Evolutionary conservation across 306 rosid species (phyloP).

Genomic region (Trifolium repens): DNA sequence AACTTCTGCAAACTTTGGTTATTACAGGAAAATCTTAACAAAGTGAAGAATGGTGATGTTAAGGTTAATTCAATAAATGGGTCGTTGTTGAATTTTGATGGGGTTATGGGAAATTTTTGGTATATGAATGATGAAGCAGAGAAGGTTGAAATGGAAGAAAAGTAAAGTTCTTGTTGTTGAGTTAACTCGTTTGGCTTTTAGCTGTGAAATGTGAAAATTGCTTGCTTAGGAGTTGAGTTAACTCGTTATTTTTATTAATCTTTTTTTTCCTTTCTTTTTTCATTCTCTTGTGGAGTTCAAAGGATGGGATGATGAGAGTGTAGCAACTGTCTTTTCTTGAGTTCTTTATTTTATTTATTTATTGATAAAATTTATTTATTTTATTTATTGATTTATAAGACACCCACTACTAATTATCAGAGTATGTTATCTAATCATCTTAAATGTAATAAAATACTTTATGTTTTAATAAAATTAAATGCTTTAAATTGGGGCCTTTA

Average conservation of each 20-base stretch:
- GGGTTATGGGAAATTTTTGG: constrained; percentile 13
- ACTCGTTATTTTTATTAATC: constrained; percentile 23
- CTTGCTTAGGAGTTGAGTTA: constrained; percentile 31
- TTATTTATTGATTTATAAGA: constrained; percentile 22
- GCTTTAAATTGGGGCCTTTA: no score
- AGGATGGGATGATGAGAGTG: neutral
- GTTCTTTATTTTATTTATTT: neutral
- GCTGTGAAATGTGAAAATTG: neutral
- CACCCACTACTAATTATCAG: neutral
- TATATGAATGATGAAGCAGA: neutral
- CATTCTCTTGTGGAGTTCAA: neutral
- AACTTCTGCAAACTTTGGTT: neutral
- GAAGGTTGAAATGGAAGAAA: constrained; percentile 27
- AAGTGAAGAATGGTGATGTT: constrained; percentile 6
- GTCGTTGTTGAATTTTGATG: constrained; percentile 3
- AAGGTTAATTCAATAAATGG: constrained; percentile 35
- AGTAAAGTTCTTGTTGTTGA: constrained; percentile 31
- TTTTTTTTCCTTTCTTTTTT: neutral
- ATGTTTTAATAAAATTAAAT: no score
- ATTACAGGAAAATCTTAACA: neutral
- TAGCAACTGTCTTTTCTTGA: neutral
- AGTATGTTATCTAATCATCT: neutral
- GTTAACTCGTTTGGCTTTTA: constrained; percentile 38
- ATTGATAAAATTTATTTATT: no score
- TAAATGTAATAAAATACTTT: no score